These are phyloP conservation scores for Nemophila menziesii DNA, from an alignment of 257 asterid genomes.

Conservation along the genomic window DNA sequence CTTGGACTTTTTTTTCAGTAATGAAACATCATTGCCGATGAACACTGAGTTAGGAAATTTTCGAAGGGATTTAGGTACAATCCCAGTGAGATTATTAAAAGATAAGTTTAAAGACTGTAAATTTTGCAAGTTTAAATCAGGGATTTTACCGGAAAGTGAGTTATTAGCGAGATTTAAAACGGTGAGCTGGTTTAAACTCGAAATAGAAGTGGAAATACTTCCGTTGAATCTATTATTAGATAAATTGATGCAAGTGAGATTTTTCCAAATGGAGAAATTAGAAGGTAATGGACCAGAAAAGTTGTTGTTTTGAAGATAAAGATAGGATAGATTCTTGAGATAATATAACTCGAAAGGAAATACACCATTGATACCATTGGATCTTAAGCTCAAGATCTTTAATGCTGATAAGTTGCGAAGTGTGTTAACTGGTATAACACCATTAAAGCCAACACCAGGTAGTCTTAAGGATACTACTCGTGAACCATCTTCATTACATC, in stretches of 20 bases:
- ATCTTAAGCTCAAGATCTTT: conserved; percentile 92
- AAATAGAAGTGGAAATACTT: conserved; percentile 40
- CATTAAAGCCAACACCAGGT: conserved; percentile 72
- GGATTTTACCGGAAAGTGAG: conserved; percentile 52
- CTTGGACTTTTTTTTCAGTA: conserved; percentile 25
- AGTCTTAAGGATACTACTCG: conserved; percentile 51
- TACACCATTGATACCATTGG: conserved; percentile 63
- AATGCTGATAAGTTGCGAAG: conserved; percentile 55
- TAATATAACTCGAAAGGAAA: conserved; percentile 54
- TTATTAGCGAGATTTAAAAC: conserved; percentile 65
- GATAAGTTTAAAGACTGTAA: conserved; percentile 63
- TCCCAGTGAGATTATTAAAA: conserved; percentile 54
- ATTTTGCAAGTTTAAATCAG: conserved; percentile 42
- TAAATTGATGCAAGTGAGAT: conserved; percentile 41
- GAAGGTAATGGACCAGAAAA: conserved; percentile 70
- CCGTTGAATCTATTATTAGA: conserved; percentile 65
- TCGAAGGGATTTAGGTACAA: conserved; percentile 68
- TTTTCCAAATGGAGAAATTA: conserved; percentile 67
- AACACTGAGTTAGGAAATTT: conserved; percentile 64
- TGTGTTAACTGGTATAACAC: conserved; percentile 57
- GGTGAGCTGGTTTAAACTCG: conserved; percentile 41
- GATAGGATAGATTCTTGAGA: conserved; percentile 53
- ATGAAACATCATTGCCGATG: conserved; percentile 49
- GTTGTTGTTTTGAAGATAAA: conserved; percentile 74
- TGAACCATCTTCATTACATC: conserved; percentile 52